Evolutionary conservation across 805 yeast genomes (phyloP), one percentile per base, ranked within the genome.

Genomic region (Blastobotrys terrestris): DNA sequence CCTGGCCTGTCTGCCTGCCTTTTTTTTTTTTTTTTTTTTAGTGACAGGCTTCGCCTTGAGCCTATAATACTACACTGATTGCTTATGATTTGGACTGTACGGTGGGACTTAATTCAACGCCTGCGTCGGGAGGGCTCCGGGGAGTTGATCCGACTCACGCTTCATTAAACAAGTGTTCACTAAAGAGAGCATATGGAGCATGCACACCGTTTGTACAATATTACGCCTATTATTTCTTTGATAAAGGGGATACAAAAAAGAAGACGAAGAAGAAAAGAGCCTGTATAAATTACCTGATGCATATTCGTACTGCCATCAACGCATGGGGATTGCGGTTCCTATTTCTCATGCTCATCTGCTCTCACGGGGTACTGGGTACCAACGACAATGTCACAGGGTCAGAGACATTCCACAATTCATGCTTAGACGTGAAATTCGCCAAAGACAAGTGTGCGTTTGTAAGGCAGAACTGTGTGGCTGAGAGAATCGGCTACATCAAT

Each of bases 401-500:
- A 26, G 35, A 26, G 11, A 6, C 35, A 26, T 11, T 11, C 35
- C 35, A 26, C 11, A 26, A 26, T 11, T 26, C 35, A 26, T 26
- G 35, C 11, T 26, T 26, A 11, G 35, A 26, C 11, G 35, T 26
- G 8, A 26, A 26, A 11, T 26, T 26, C 11, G 54, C 57, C 16
- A 39, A 20, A 14, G 68, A 74, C 35, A 68, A 69, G 52, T 77
- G 81, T 55, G 58, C 59, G 31, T 75, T 64, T 55, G 71, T 73
- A n/a, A 53, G 42, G 13, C 60, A 60, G 3, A 50, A 70, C 50
- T 75, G 80, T 62, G 52, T 53, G 18, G 55, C 55, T 11, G 69
- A 63, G 3, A 60, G 64, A 4, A 42, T 69, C 8, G 78, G 79
- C 1, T 42, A 57, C 3, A 45, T 76, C 55, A 64, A 75, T 59